Evolutionary conservation across 2,329 filamentous ascomycete species (phyloP).

Genomic region (Graphium sp.): DNA sequence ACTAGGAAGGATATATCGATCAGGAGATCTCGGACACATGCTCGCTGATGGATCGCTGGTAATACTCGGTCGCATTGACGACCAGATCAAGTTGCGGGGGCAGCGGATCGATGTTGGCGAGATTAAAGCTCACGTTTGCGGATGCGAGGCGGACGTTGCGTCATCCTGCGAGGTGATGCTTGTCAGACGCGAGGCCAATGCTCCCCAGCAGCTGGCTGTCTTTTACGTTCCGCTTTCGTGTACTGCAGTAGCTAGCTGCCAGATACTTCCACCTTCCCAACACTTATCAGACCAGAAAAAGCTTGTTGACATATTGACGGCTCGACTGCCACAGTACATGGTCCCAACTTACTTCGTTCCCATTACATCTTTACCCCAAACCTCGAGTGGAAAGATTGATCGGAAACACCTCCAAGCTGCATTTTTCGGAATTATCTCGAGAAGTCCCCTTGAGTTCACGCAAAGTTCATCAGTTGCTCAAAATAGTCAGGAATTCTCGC

Average conservation of each 20-base stretch:
- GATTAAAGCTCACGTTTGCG: no score
- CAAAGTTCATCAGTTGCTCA: constrained; percentile 11
- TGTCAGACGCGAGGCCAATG: no score
- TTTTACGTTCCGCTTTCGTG: constrained; percentile 39
- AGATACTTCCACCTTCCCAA: no score
- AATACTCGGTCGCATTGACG: constrained; percentile 58
- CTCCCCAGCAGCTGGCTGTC: constrained; percentile 39
- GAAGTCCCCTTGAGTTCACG: constrained; percentile 22
- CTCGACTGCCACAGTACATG: constrained; percentile 58
- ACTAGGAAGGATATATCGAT: constrained; percentile 63
- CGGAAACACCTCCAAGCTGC: constrained; percentile 28
- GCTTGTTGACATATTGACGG: constrained; percentile 38
- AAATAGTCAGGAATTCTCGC: constrained; percentile 26
- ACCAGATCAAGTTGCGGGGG: constrained; percentile 68
- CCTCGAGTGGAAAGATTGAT: constrained; percentile 60
- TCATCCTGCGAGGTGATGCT: no score
- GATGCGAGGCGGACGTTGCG: no score
- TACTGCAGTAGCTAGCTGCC: constrained; percentile 23
- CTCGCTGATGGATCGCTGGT: constrained; percentile 60
- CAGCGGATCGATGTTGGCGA: constrained; percentile 67
- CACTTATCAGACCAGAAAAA: no score
- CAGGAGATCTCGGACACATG: constrained; percentile 68
- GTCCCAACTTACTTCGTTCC: constrained; percentile 59
- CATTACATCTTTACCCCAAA: constrained; percentile 52
- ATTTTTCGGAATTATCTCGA: constrained; percentile 26